Percentiles rank a stretch among this genome's conserved stretches.
These are phyloP conservation scores for Leishmania lainsoni DNA, from an alignment of 208 protist genomes.

Conservation along the genomic window DNA sequence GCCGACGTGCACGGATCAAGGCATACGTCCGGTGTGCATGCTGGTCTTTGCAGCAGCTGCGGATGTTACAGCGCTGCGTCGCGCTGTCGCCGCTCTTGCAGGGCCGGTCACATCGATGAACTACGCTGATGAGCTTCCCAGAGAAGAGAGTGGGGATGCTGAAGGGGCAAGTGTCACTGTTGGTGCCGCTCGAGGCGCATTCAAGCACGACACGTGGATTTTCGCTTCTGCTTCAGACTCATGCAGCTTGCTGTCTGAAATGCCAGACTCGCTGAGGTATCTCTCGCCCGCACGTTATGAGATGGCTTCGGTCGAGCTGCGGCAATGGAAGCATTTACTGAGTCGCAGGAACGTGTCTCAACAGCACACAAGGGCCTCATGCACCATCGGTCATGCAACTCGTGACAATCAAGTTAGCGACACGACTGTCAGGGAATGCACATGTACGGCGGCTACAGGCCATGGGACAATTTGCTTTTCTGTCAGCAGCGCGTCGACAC, in stretches of 20 bases:
- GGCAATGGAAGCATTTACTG: conserved; percentile 2
- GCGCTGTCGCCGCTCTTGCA: background rate
- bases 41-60: conserved; percentile 12
- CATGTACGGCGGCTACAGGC: background rate
- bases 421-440: background rate
- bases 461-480: background rate
- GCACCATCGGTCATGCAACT: background rate
- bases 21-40: conserved; percentile 8
- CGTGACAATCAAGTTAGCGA: background rate
- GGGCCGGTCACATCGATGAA: background rate
- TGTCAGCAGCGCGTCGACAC: too few relatives aligned
- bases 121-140: background rate
- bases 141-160: background rate
- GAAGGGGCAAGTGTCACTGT: background rate
- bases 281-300: background rate
- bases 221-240: background rate
- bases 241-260: background rate
- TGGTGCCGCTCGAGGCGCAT: background rate
- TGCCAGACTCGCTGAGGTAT: background rate
- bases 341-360: background rate
- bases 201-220: background rate
- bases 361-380: background rate
- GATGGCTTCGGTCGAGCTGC: conserved; percentile 1
- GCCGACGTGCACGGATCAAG: background rate
- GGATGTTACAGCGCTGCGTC: conserved; percentile 5